Evolutionary conservation across 2,329 filamentous ascomycete species (phyloP).

Genomic region (Colletotrichum agaves): DNA sequence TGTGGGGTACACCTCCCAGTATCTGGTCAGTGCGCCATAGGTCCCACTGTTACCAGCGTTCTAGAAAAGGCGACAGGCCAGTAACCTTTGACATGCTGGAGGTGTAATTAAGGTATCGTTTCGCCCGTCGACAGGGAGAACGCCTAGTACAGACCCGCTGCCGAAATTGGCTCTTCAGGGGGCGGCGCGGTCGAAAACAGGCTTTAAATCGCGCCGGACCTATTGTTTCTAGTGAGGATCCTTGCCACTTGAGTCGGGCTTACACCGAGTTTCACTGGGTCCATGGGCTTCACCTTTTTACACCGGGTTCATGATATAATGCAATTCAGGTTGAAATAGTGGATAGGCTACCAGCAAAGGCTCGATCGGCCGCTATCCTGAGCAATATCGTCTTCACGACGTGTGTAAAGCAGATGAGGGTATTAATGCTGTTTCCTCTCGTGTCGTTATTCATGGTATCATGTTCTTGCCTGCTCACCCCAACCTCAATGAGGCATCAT

Average conservation of each 20-base stretch:
- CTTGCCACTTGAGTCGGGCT: slow-evolving; percentile 10
- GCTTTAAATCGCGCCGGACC: slow-evolving; percentile 29
- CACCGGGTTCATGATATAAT: background rate
- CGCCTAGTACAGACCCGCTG: slow-evolving; percentile 17
- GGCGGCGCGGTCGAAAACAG: slow-evolving; percentile 18
- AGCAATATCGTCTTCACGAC: background rate
- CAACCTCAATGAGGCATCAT: slow-evolving; percentile 20
- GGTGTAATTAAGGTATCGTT: too few relatives aligned
- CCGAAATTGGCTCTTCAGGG: slow-evolving; percentile 33
- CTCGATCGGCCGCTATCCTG: background rate
- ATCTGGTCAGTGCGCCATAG: too few relatives aligned
- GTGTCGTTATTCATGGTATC: background rate
- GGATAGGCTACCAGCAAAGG: background rate
- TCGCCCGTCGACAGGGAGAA: slow-evolving; percentile 20
- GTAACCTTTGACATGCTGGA: too few relatives aligned
- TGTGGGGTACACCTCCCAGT: too few relatives aligned
- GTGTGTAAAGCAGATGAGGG: background rate
- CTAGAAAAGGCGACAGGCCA: too few relatives aligned
- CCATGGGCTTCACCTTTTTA: background rate
- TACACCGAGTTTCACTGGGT: background rate
- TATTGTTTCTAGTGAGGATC: background rate
- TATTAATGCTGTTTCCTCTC: background rate
- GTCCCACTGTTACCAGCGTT: too few relatives aligned
- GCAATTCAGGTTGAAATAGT: background rate
- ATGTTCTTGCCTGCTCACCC: background rate